Conservation (phyloP, 106 monocot species). For the Cymbidium sinense region DNA sequence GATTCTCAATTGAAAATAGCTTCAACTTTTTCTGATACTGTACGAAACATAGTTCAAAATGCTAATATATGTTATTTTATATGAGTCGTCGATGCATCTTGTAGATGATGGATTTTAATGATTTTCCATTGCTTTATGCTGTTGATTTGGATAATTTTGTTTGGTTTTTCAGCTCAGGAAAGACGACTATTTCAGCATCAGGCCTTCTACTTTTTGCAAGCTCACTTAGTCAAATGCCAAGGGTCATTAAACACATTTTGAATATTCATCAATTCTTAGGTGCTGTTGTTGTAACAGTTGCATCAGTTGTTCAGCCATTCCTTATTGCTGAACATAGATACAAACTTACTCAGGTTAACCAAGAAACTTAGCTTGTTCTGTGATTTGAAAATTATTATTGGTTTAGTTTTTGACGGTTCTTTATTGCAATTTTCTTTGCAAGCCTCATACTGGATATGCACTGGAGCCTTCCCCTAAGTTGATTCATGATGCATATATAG, state of each 20-base stretch:
- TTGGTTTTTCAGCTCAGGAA: constrained; percentile 47
- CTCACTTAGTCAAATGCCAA: constrained; percentile 22
- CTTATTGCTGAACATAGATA: constrained; percentile 45
- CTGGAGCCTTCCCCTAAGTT: constrained; percentile 40
- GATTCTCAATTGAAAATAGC: neutral
- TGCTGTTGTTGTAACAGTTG: constrained; percentile 53
- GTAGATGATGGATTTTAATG: constrained; percentile 10
- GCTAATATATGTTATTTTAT: neutral
- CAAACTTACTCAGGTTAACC: constrained; percentile 33
- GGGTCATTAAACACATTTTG: constrained; percentile 19
- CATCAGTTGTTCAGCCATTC: constrained; percentile 79
- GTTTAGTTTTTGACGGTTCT: constrained; percentile 1
- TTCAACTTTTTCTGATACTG: too few species aligned
- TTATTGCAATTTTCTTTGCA: neutral
- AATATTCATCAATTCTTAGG: constrained; percentile 23
- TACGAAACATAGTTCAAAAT: neutral
- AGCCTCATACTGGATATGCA: constrained; percentile 8
- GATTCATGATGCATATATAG: constrained; percentile 46
- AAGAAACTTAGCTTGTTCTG: neutral
- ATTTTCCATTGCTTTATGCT: neutral
- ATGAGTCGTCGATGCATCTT: neutral
- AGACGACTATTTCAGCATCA: constrained; percentile 72
- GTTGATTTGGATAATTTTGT: neutral
- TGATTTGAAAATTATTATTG: neutral
- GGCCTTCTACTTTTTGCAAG: constrained; percentile 59